Conservation (phyloP, 352 stramenopile species). For the Phytophthora cactorum region DNA sequence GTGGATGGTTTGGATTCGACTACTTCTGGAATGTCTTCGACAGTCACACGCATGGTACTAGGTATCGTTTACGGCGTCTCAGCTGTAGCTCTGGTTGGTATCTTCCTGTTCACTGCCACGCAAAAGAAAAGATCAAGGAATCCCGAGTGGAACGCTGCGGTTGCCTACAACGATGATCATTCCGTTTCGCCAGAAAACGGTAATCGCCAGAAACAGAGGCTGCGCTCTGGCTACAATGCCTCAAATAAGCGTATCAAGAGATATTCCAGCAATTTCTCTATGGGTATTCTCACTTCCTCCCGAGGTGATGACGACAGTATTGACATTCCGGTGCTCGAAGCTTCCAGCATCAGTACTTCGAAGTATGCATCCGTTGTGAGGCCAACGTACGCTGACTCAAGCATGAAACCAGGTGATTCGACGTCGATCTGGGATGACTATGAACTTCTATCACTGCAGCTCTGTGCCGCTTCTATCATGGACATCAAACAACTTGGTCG, state of each 20-base stretch:
- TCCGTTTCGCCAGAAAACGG: not conserved
- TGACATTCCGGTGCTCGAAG: constrained; percentile 7
- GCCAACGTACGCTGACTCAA: not conserved
- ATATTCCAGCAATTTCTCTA: constrained; percentile 4
- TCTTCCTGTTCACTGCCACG: constrained; percentile 1
- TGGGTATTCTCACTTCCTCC: not conserved
- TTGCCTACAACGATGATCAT: not conserved
- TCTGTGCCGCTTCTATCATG: constrained; percentile 31
- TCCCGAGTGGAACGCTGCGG: not conserved
- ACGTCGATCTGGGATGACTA: constrained; percentile 39
- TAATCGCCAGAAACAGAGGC: constrained; percentile 1
- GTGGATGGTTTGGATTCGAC: constrained; percentile 10
- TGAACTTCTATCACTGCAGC: constrained; percentile 33
- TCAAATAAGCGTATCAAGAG: constrained; percentile 1
- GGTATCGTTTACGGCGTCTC: constrained; percentile 10
- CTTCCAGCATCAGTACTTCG: constrained; percentile 5
- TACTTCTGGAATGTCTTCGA: not conserved
- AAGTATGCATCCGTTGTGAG: constrained; percentile 12
- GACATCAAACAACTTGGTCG: constrained; percentile 34
- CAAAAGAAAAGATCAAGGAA: not conserved
- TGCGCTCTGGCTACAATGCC: not conserved
- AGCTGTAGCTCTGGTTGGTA: not conserved
- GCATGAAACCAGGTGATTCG: too few species aligned
- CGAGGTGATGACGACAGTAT: constrained; percentile 3
- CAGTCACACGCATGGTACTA: constrained; percentile 5